Evolutionary conservation across 257 asterid species (phyloP), one percentile per base, ranked within the genome.

Genomic region (Haberlea rhodopensis): DNA sequence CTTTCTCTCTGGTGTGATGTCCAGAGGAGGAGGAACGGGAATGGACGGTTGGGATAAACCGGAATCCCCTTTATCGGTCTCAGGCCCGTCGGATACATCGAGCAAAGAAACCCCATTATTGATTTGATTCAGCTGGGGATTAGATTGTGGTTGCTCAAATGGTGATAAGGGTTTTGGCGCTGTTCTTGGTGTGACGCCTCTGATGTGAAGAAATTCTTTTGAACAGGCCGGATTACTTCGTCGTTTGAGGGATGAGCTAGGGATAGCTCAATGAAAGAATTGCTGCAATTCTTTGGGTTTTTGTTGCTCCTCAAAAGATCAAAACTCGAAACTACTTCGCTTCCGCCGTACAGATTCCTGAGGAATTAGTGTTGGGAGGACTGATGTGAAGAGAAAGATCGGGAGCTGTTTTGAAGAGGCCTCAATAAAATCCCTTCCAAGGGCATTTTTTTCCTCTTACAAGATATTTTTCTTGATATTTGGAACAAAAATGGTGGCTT

Each of bases 361-460:
- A 75, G 26, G 87, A 73, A 15, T 65, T 21, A 18, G 28, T 46
- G 79, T 65, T 82, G 10, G 97, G 97, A 19, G 81, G 95, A 57
- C 95, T 80, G 60, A 90, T 90, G 73, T 90, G 72, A 73, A 90
- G 97, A 18, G 97, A 90, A 53, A 90, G 95, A 87, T 90, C 97
- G 8, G 95, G 97, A 3, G 69, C 71, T 45, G 65, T 20, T 73
- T 75, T 19, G 87, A 72, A 5, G 80, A 53, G 5, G 76, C 24
- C 73, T 86, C 96, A 70, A 75, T 57, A 85, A 88, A 76, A 79
- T 79, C 74, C 91, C 86, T 77, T 85, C 87, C 23, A 82, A 73
- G 82, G 89, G 87, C 94, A 85, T 85, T 37, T 75, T 80, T 73
- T 64, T 22, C 34, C 26, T 67, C 62, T 60, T 51, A 13, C 77